A percentile compares a stretch with the other conserved stretches of the same genome.
phyloP scores from a whole-genome alignment of 306 rosid genomes.

The Ceratonia siliqua region DNA sequence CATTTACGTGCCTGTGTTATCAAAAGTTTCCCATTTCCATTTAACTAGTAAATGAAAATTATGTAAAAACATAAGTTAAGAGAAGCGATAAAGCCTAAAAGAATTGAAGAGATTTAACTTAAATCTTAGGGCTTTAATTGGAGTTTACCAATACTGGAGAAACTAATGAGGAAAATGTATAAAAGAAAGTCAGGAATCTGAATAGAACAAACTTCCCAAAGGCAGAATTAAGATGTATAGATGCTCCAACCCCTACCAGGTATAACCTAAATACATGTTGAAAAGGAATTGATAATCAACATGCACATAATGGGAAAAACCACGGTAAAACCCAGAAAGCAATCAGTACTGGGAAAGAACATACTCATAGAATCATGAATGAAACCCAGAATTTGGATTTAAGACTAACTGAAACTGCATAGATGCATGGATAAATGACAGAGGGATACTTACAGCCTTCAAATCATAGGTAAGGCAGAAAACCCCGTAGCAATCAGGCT shows the following conservation, averaged over 20 bases:
- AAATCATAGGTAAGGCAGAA: conserved; percentile 98
- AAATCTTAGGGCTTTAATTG: background rate
- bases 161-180: background rate
- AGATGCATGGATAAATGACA: conserved; percentile 15
- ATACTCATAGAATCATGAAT: background rate
- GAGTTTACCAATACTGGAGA: background rate
- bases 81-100: background rate
- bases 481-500: conserved; percentile 86
- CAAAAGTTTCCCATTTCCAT: background rate
- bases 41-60: background rate
- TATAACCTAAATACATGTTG: background rate
- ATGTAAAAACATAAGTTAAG: too few relatives aligned
- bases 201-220: background rate
- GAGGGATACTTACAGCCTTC: conserved; percentile 68
- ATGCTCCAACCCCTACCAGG: background rate
- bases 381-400: conserved; percentile 1
- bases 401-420: background rate
- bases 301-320: conserved; percentile 37
- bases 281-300: conserved; percentile 19
- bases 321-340: background rate
- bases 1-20: too few relatives aligned
- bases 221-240: background rate
- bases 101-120: background rate
- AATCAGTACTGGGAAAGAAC: background rate
- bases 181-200: background rate